A percentile compares a stretch with the other conserved stretches of the same genome.
These are phyloP conservation scores for Crucibulum parvulum DNA, from an alignment of 1,284 basidiomycete species.

Conservation along the genomic window DNA sequence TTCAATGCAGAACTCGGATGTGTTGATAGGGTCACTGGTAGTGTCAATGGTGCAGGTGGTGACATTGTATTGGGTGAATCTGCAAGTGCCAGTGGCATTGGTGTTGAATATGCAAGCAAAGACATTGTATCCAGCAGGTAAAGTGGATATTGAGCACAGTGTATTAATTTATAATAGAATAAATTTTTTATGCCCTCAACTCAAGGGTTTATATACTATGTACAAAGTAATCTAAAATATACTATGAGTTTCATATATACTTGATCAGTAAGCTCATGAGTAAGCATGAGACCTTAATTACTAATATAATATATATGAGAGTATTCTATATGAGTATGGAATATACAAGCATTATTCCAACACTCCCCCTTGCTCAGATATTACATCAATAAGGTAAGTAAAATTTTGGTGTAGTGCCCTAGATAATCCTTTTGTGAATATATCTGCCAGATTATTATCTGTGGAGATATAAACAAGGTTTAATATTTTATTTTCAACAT, in stretches of 20 bases:
- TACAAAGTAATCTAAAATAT: too few species aligned
- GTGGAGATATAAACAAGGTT: conserved; percentile 19
- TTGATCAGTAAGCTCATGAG: too few species aligned
- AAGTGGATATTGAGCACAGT: too few species aligned
- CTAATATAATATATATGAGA: too few species aligned
- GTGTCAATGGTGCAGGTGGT: too few species aligned
- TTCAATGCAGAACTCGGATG: too few species aligned
- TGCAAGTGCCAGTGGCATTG: background rate
- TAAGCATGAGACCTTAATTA: too few species aligned
- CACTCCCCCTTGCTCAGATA: conserved; percentile 20
- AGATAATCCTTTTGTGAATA: conserved; percentile 23
- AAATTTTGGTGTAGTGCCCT: conserved; percentile 9
- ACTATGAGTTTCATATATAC: too few species aligned
- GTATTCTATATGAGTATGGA: background rate
- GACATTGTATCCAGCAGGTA: background rate
- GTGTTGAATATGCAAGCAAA: background rate
- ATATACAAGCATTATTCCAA: conserved; percentile 3
- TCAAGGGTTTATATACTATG: too few species aligned
- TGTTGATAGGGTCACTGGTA: too few species aligned
- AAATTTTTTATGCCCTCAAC: too few species aligned
- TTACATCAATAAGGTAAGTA: conserved; percentile 13
- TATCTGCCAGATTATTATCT: conserved; percentile 18
- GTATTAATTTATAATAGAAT: too few species aligned
- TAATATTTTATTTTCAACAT: conserved; percentile 11
- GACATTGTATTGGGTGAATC: background rate